Evolutionary conservation across 352 stramenopile species (phyloP).

Genomic region (Phytophthora ohioensis): DNA sequence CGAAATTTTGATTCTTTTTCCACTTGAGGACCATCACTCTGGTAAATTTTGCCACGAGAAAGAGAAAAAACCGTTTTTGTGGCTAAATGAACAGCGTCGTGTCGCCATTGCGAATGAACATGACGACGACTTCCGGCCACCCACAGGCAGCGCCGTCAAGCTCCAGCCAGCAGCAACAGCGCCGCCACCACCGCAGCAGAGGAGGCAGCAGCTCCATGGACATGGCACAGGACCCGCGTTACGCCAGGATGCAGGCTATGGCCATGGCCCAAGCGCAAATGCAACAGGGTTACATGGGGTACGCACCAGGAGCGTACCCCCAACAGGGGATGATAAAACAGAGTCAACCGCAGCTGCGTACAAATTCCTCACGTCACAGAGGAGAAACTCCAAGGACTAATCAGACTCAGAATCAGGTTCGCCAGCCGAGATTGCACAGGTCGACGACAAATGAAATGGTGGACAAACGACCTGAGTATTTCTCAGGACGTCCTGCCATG

Average conservation of each 20-base stretch:
- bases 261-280: slow-evolving; percentile 39
- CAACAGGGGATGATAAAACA: slow-evolving; percentile 23
- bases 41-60: slow-evolving; percentile 11
- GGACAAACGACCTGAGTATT: slow-evolving; percentile 8
- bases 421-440: slow-evolving; percentile 2
- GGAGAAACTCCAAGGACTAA: slow-evolving; percentile 17
- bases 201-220: slow-evolving; percentile 13
- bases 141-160: slow-evolving; percentile 10
- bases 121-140: slow-evolving; percentile 36
- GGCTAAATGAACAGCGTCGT: slow-evolving; percentile 45
- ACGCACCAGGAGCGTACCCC: slow-evolving; percentile 21
- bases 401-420: slow-evolving; percentile 4
- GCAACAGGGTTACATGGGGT: slow-evolving; percentile 42
- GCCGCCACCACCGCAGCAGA: slow-evolving; percentile 22
- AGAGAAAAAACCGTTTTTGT: slow-evolving; percentile 1
- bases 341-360: slow-evolving; percentile 8
- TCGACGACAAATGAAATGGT: slow-evolving; percentile 14
- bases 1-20: slow-evolving; percentile 11
- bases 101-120: slow-evolving; percentile 49
- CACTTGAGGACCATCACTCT: slow-evolving; percentile 7
- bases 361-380: slow-evolving; percentile 6
- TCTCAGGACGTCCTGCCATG: not conserved
- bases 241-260: slow-evolving; percentile 10
- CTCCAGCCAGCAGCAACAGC: slow-evolving; percentile 20
- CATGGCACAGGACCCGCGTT: slow-evolving; percentile 29